Conservation (phyloP, 1,284 basidiomycete species). For the Ganoderma sinense region DNA sequence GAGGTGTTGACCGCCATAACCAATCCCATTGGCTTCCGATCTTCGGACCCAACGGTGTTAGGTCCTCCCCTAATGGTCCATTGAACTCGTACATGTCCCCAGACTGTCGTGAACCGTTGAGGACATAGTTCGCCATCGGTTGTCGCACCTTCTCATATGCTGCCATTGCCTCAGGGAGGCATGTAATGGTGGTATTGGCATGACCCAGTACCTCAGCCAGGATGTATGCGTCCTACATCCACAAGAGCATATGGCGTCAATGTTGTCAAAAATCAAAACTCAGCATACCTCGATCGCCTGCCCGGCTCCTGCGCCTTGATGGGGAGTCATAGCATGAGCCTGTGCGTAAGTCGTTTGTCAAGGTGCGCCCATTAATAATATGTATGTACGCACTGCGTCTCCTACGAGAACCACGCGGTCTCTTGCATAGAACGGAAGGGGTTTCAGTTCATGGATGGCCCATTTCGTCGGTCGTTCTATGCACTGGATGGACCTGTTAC, state of each 20-base stretch:
- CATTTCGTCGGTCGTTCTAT: constrained; percentile 41
- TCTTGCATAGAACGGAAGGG: constrained; percentile 24
- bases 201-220: constrained; percentile 57
- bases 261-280: too few relatives aligned
- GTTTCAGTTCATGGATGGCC: constrained; percentile 40
- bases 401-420: constrained; percentile 26
- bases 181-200: constrained; percentile 45
- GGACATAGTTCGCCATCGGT: constrained; percentile 51
- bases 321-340: constrained; percentile 45
- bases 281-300: constrained; percentile 42
- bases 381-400: constrained; percentile 24
- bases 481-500: constrained; percentile 28
- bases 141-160: constrained; percentile 56
- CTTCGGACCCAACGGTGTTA: constrained; percentile 29
- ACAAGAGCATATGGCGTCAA: not conserved
- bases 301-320: constrained; percentile 45
- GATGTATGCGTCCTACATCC: constrained; percentile 57
- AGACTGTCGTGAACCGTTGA: constrained; percentile 51
- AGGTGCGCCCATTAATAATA: too few relatives aligned
- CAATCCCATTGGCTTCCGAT: constrained; percentile 39
- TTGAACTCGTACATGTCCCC: constrained; percentile 47
- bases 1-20: constrained; percentile 34
- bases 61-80: constrained; percentile 28
- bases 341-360: constrained; percentile 15
- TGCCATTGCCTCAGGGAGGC: constrained; percentile 47